Evolutionary conservation across 192 early-diverging fungal species (phyloP).

Genomic region (Gonapodya prolifera): DNA sequence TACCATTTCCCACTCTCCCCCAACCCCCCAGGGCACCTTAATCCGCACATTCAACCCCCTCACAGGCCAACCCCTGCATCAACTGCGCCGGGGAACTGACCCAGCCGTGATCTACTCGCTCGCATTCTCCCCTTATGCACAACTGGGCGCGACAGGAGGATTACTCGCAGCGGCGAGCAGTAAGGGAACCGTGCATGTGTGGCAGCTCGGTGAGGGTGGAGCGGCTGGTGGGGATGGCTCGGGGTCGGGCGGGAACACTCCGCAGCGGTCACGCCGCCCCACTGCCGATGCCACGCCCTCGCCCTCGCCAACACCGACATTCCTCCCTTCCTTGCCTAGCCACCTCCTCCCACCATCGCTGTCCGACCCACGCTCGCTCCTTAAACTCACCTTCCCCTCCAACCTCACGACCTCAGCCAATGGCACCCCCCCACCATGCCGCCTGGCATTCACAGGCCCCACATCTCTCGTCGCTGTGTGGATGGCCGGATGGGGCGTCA

Average conservation of each 20-base stretch:
- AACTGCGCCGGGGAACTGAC: neutral
- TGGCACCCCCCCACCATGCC: too few species aligned
- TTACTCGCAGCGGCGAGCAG: neutral
- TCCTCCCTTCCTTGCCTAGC: too few species aligned
- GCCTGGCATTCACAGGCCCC: too few species aligned
- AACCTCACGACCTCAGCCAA: too few species aligned
- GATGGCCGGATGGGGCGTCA: too few species aligned
- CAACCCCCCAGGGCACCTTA: neutral
- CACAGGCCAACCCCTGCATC: neutral
- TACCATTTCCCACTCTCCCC: neutral
- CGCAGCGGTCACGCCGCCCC: neutral
- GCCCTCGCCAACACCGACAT: too few species aligned
- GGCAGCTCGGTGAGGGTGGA: neutral
- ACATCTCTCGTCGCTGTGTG: too few species aligned
- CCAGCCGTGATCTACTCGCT: neutral
- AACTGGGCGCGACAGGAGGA: neutral
- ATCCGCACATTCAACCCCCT: neutral
- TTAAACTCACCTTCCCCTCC: too few species aligned
- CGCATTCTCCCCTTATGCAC: neutral
- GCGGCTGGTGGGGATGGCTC: neutral
- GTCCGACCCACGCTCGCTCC: too few species aligned
- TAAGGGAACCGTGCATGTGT: neutral
- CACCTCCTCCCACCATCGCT: too few species aligned
- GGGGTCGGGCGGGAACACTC: neutral
- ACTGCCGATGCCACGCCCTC: neutral